Evolutionary conservation across 148 eudicot species (phyloP).

Genomic region (Hydrangea macrophylla): DNA sequence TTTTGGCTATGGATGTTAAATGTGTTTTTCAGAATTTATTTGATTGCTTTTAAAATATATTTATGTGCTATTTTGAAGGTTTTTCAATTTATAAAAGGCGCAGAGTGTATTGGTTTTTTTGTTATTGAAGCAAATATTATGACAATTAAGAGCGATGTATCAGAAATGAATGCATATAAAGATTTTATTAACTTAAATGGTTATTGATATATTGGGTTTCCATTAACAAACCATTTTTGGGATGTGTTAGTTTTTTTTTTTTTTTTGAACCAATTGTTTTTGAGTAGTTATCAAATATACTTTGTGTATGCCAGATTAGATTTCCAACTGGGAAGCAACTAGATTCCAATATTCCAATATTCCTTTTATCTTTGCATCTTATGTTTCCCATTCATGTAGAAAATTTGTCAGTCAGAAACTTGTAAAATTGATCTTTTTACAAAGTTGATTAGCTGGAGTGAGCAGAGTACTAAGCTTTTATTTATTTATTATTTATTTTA

Average conservation of each 20-base stretch:
- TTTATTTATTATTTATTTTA: no score
- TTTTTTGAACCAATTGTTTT: background rate
- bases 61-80: background rate
- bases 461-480: background rate
- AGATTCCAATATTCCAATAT: background rate
- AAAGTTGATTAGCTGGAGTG: conserved; percentile 3
- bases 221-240: background rate
- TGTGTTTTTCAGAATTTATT: background rate
- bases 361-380: background rate
- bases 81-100: background rate
- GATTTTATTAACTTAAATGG: background rate
- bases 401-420: background rate
- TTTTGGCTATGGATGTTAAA: background rate
- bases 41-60: background rate
- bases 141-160: background rate
- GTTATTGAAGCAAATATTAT: background rate
- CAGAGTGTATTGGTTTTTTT: background rate
- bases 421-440: background rate
- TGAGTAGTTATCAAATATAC: background rate
- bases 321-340: background rate
- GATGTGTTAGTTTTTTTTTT: background rate
- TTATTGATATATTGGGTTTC: background rate
- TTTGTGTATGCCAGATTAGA: background rate
- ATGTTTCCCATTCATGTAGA: background rate
- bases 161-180: conserved; percentile 2